Base-by-base conservation (phyloP, 108 stramenopile species). In the Cyclotella atomus region DNA sequence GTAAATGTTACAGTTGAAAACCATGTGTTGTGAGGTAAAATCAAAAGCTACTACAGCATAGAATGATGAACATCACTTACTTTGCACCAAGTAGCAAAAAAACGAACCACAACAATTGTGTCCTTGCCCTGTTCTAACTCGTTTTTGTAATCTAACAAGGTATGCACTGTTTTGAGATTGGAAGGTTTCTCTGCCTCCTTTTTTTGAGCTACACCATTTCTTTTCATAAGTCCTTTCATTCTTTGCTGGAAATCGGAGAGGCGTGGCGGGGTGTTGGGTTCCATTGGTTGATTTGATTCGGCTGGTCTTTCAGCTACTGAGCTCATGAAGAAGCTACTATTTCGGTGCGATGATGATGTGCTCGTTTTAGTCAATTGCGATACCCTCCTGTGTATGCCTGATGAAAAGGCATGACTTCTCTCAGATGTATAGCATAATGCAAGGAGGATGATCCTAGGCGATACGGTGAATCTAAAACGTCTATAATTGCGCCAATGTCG, bases 11-110 rank as follows among this genome's bases (percentile, higher is more conserved):
- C n/a, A n/a, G n/a, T n/a, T 67, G 52, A 55, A 38, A 29, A 19
- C 29, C 29, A 65, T 5, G 12, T 41, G 38, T 41, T 41, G 38
- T 41, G 38, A 25, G 15, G 36, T 9, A 36, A 23, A 14, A 17
- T 29, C 47, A 50, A 27, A 52, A 27, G 52, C 23, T 59, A 45
- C 19, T 2, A 52, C 3, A 7, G 35, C 30, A 54, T 21, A 30
- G 32, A n/a, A n/a, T n/a, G n/a, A n/a, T 16, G 2, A 30, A 8
- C 23, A n/a, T 32, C 24, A 43, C 87, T 75, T 83, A 88, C 87
- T 82, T 84, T 89, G 71, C 88, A 89, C 84, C 84, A 89, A 19
- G 89, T 76, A 6, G 89, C 89, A 66, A 77, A 82, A 74, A 89
- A 89, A 41, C 89, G 46, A 20, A 82, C 89, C 2, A 85, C 89